phyloP scores from a whole-genome alignment of 345 rosid genomes.

The Combretum micranthum region DNA sequence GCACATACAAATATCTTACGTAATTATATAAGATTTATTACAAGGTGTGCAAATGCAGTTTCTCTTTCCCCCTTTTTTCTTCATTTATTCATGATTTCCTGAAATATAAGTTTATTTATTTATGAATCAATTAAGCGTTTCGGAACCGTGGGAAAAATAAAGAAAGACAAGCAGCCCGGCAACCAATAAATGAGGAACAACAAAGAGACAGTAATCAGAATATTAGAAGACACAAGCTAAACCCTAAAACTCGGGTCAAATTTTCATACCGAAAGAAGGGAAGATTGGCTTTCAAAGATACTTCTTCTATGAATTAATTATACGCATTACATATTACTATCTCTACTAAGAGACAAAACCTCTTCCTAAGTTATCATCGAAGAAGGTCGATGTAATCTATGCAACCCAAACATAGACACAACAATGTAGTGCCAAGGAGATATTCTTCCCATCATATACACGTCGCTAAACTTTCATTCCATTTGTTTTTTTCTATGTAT shows the following conservation, averaged over 20 bases:
- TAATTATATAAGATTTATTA: too few species aligned
- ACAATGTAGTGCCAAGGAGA: constrained; percentile 23
- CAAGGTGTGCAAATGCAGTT: too few species aligned
- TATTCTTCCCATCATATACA: neutral
- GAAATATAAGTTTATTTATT: constrained; percentile 6
- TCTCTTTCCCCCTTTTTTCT: too few species aligned
- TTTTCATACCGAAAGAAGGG: neutral
- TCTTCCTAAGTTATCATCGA: constrained; percentile 27
- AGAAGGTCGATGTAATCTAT: constrained; percentile 33
- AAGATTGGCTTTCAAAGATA: neutral
- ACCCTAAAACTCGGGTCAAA: constrained; percentile 27
- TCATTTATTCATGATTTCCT: too few species aligned
- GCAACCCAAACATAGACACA: constrained; percentile 26
- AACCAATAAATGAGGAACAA: constrained; percentile 24
- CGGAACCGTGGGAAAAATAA: neutral
- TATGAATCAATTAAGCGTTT: neutral
- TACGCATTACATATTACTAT: constrained; percentile 3
- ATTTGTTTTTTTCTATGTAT: too few species aligned
- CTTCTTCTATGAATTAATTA: neutral
- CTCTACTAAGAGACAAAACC: neutral
- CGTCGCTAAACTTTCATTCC: too few species aligned
- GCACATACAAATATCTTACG: too few species aligned
- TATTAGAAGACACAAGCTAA: constrained; percentile 20
- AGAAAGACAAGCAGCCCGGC: constrained; percentile 16
- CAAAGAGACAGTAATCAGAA: constrained; percentile 34